phyloP scores from a whole-genome alignment of 805 yeast species.

The Metschnikowia anglica region DNA sequence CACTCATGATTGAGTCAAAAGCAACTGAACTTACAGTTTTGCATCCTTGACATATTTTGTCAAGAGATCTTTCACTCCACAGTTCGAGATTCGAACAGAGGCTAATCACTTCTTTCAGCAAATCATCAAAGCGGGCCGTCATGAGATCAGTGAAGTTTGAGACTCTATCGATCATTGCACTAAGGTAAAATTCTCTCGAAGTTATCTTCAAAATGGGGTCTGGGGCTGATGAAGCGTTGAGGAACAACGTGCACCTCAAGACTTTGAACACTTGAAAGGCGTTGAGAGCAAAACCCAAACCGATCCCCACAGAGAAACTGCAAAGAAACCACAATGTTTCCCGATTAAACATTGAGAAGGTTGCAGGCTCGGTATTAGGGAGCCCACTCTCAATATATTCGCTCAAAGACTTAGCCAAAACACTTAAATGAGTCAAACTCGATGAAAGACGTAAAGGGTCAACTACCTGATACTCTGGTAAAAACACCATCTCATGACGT shows the following conservation, averaged over 20 bases:
- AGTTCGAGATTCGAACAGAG: not conserved
- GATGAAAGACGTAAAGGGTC: conserved; percentile 35
- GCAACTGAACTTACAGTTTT: not conserved
- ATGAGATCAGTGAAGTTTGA: not conserved
- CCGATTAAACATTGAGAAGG: conserved; percentile 8
- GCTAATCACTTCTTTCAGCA: not conserved
- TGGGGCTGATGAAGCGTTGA: not conserved
- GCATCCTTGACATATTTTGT: not conserved
- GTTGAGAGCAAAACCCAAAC: conserved; percentile 30
- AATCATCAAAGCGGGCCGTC: not conserved
- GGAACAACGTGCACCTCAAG: conserved; percentile 3
- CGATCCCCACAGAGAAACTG: conserved; percentile 38
- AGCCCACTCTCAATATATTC: not conserved
- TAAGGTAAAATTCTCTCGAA: not conserved
- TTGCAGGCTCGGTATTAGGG: not conserved
- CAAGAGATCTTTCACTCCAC: not conserved
- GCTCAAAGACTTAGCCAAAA: conserved; percentile 17
- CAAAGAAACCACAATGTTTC: conserved; percentile 24
- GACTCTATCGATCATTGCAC: not conserved
- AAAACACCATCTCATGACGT: conserved; percentile 11
- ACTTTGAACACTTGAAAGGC: conserved; percentile 20
- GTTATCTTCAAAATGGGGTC: not conserved
- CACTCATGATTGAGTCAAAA: conserved; percentile 4
- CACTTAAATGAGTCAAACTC: conserved; percentile 23
- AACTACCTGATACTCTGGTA: conserved; percentile 22